These are phyloP conservation scores for Xylariaceae sp. DNA, from an alignment of 2,329 filamentous ascomycete species.

Conservation along the genomic window DNA sequence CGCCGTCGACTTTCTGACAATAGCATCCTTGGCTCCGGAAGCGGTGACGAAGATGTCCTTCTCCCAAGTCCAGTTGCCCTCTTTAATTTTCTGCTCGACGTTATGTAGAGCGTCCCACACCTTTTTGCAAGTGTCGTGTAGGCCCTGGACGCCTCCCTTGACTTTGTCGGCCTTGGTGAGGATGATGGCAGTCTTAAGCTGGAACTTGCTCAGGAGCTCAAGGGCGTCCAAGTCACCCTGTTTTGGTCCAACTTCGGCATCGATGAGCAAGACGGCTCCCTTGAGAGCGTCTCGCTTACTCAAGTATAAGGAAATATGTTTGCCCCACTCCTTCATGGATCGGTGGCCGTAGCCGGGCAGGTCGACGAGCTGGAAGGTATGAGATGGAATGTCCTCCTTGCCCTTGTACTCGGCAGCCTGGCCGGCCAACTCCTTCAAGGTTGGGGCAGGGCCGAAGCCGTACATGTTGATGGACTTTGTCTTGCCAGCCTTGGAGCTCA, in stretches of 20 bases:
- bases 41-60: constrained; percentile 33
- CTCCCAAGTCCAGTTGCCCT: constrained; percentile 28
- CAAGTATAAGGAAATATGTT: constrained; percentile 51
- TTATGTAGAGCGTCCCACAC: constrained; percentile 27
- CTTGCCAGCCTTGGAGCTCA: constrained; percentile 50
- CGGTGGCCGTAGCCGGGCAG: constrained; percentile 51
- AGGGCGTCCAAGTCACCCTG: constrained; percentile 48
- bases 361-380: constrained; percentile 50
- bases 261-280: constrained; percentile 53
- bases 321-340: constrained; percentile 50
- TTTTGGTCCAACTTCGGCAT: constrained; percentile 51
- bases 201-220: constrained; percentile 43
- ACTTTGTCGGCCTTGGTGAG: constrained; percentile 58
- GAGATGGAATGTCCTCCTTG: constrained; percentile 40
- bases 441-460: constrained; percentile 45
- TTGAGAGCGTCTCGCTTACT: constrained; percentile 44
- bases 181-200: constrained; percentile 47
- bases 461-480: constrained; percentile 57
- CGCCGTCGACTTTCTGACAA: constrained; percentile 22
- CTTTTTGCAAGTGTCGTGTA: constrained; percentile 26
- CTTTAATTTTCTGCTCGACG: constrained; percentile 19
- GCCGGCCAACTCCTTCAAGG: constrained; percentile 24
- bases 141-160: constrained; percentile 26
- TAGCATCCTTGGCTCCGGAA: constrained; percentile 25
- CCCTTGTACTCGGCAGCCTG: constrained; percentile 21